Evolutionary conservation across 2,329 filamentous ascomycete genomes (phyloP).

Genomic region (Venturia asperata): DNA sequence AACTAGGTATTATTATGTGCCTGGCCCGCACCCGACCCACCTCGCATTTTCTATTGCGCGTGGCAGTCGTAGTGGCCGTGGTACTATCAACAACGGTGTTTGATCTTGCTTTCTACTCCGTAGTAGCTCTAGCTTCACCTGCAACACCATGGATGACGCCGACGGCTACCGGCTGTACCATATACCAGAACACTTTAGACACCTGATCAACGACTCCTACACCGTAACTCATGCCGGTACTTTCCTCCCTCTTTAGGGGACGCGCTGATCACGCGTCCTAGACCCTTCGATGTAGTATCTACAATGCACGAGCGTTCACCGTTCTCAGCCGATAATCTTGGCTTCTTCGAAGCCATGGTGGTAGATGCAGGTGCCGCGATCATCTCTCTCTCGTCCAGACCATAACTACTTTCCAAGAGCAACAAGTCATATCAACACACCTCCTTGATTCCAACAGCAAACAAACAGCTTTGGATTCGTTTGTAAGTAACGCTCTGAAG

Average conservation of each 20-base stretch:
- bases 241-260: slow-evolving; percentile 53
- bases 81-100: too few relatives aligned
- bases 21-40: not conserved
- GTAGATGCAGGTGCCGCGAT: slow-evolving; percentile 42
- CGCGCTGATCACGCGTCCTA: slow-evolving; percentile 57
- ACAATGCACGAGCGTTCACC: slow-evolving; percentile 80
- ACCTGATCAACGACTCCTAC: too few relatives aligned
- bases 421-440: too few relatives aligned
- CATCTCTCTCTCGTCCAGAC: too few relatives aligned
- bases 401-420: too few relatives aligned
- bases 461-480: too few relatives aligned
- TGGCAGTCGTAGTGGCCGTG: too few relatives aligned
- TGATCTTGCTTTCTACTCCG: too few relatives aligned
- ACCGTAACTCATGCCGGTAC: too few relatives aligned
- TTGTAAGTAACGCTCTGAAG: too few relatives aligned
- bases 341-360: slow-evolving; percentile 65
- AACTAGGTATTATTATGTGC: not conserved
- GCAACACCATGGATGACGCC: not conserved
- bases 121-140: not conserved
- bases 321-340: slow-evolving; percentile 58
- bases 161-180: not conserved
- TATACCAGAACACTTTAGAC: not conserved
- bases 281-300: slow-evolving; percentile 64
- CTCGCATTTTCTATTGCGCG: not conserved
- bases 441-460: too few relatives aligned